Conservation (phyloP, 441 rosid genomes). For the Kokia cookei region DNA sequence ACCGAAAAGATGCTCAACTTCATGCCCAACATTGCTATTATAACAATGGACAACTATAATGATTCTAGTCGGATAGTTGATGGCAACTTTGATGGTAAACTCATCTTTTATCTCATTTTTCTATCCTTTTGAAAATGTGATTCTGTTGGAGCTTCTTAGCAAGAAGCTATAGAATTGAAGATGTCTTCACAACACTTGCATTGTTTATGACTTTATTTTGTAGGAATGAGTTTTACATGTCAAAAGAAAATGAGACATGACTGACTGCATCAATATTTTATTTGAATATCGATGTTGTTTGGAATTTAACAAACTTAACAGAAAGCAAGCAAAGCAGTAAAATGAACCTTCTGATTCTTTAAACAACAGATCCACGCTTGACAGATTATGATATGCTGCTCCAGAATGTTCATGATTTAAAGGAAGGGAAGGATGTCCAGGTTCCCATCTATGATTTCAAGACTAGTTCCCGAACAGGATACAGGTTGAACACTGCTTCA, state of each 20-base stretch:
- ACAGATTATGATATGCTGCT: conserved; percentile 92
- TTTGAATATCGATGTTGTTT: neutral
- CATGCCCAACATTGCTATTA: conserved; percentile 83
- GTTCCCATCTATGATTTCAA: conserved; percentile 95
- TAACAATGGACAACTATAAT: conserved; percentile 94
- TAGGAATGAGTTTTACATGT: neutral
- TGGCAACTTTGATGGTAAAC: conserved; percentile 90
- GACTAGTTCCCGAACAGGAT: conserved; percentile 83
- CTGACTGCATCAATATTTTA: neutral
- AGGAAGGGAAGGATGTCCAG: conserved; percentile 70
- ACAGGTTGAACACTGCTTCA: conserved; percentile 49
- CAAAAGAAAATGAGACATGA: neutral
- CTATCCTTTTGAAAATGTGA: too few species aligned
- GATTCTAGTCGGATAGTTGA: conserved; percentile 88
- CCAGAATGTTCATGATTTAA: conserved; percentile 69
- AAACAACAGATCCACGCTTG: conserved; percentile 82
- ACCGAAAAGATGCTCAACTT: conserved; percentile 86
- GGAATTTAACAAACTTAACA: neutral
- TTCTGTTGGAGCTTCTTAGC: neutral
- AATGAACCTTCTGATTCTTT: conserved; percentile 7
- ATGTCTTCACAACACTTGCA: neutral
- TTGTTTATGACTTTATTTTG: neutral
- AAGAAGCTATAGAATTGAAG: neutral
- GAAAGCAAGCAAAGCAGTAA: neutral
- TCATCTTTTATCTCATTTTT: neutral